These are phyloP conservation scores for Phaffia rhodozyma DNA, from an alignment of 1,284 basidiomycete species.

Conservation along the genomic window DNA sequence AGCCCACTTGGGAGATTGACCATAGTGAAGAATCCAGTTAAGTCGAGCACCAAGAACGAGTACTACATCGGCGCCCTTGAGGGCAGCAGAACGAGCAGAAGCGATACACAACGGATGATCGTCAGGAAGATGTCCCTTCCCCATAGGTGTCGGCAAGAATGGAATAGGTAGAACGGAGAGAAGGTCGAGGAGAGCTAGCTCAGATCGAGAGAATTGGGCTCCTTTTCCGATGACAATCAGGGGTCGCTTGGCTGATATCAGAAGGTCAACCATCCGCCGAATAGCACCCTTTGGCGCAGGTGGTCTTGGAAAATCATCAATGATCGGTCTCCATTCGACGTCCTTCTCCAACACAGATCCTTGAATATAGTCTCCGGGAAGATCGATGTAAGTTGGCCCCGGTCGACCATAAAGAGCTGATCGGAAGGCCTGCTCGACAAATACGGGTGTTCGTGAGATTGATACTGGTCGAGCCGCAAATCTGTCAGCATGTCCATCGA, in stretches of 20 bases:
- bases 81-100: conserved; percentile 21
- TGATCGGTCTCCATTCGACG: background rate
- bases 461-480: conserved; percentile 20
- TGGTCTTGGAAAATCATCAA: conserved; percentile 8
- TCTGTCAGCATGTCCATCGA: background rate
- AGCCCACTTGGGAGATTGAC: conserved; percentile 20
- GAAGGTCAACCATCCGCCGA: conserved; percentile 15
- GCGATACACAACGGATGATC: conserved; percentile 20
- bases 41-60: conserved; percentile 21
- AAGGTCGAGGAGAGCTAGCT: conserved; percentile 13
- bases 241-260: conserved; percentile 19
- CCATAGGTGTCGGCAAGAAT: conserved; percentile 23
- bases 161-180: conserved; percentile 19
- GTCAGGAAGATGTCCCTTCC: conserved; percentile 21
- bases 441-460: conserved; percentile 16
- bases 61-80: conserved; percentile 21
- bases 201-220: conserved; percentile 21
- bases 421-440: conserved; percentile 20
- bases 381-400: conserved; percentile 21
- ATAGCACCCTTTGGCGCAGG: conserved; percentile 14
- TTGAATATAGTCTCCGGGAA: conserved; percentile 23
- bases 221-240: conserved; percentile 22
- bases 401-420: conserved; percentile 20
- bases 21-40: conserved; percentile 24
- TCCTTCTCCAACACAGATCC: conserved; percentile 2